Conservation (phyloP, 2,329 filamentous ascomycete species). For the Ophiocordyceps sinensis region DNA sequence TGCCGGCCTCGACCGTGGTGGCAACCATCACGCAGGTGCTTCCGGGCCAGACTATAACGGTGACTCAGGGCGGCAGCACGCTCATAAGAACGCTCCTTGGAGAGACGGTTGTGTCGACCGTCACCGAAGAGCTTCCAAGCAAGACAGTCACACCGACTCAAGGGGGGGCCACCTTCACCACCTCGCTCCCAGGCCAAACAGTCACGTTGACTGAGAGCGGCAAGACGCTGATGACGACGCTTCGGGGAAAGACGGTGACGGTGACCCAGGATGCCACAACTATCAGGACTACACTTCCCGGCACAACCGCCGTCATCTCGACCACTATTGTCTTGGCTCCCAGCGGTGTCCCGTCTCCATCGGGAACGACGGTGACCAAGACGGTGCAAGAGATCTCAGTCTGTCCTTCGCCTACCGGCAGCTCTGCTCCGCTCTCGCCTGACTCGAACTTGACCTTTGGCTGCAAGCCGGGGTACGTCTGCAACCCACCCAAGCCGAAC, state of each 20-base stretch:
- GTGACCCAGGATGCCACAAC: neutral
- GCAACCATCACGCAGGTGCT: constrained; percentile 3
- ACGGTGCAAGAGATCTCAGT: constrained; percentile 17
- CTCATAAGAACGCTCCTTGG: neutral
- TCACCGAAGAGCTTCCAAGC: constrained; percentile 1
- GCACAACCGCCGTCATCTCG: constrained; percentile 15
- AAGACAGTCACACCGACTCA: constrained; percentile 6
- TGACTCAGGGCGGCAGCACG: constrained; percentile 2
- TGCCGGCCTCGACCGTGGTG: constrained; percentile 3
- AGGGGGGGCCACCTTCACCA: constrained; percentile 13
- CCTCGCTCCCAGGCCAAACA: constrained; percentile 2
- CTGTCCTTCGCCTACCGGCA: constrained; percentile 30
- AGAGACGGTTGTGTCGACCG: neutral
- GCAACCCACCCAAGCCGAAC: constrained; percentile 32
- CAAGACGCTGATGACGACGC: neutral
- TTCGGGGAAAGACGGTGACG: neutral
- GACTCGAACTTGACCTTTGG: constrained; percentile 35
- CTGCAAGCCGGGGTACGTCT: constrained; percentile 37
- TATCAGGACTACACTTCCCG: constrained; percentile 2
- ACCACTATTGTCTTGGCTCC: constrained; percentile 14
- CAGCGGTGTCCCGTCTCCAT: constrained; percentile 13
- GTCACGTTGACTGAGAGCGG: neutral
- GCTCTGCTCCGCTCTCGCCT: constrained; percentile 14
- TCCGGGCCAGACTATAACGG: constrained; percentile 5
- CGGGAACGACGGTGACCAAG: constrained; percentile 13